Evolutionary conservation across 306 rosid genomes (phyloP).

Genomic region (Gynostemma pentaphyllum): DNA sequence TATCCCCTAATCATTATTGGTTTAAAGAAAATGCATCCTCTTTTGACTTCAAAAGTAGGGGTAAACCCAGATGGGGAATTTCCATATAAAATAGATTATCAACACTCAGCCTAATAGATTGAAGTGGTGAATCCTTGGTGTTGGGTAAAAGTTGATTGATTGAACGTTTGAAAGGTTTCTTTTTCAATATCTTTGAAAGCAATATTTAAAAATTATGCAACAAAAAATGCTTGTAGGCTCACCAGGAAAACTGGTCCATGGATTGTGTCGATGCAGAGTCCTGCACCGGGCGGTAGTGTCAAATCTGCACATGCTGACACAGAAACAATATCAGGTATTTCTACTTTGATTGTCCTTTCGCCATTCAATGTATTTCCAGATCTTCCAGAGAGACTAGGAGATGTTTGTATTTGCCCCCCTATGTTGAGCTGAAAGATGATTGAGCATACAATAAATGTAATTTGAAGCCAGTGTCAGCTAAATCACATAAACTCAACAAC

Average conservation of each 20-base stretch:
- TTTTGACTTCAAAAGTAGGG: too few relatives aligned
- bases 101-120: background rate
- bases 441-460: slow-evolving; percentile 1
- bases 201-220: background rate
- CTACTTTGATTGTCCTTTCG: slow-evolving; percentile 61
- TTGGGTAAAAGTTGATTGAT: background rate
- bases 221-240: slow-evolving; percentile 16
- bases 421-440: slow-evolving; percentile 34
- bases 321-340: slow-evolving; percentile 78
- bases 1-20: background rate
- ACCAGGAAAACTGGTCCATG: slow-evolving; percentile 82
- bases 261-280: slow-evolving; percentile 79
- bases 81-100: slow-evolving; percentile 1
- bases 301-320: slow-evolving; percentile 93
- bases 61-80: background rate
- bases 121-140: background rate
- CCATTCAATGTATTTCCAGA: slow-evolving; percentile 34
- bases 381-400: slow-evolving; percentile 47
- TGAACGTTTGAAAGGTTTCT: background rate
- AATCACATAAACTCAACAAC: background rate
- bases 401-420: slow-evolving; percentile 38
- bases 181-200: background rate
- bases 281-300: slow-evolving; percentile 96
- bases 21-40: background rate
- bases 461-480: background rate